phyloP scores from a whole-genome alignment of 352 stramenopile species.

The Pythium sp. region DNA sequence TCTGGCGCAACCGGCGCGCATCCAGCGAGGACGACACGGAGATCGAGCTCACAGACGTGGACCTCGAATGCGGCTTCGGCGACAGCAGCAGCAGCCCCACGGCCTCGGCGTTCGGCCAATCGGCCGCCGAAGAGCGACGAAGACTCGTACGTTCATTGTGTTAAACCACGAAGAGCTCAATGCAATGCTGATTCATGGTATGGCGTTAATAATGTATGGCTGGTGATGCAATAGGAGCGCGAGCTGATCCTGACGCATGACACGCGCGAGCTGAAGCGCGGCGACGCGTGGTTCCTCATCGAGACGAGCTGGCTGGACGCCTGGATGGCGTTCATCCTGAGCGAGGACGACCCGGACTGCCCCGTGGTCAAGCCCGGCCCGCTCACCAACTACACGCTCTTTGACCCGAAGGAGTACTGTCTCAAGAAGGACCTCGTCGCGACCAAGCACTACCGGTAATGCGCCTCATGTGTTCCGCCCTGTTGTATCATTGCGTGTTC shows the following conservation, averaged over 20 bases:
- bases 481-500: not conserved
- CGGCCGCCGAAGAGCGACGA: slow-evolving; percentile 25
- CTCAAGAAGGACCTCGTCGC: slow-evolving; percentile 52
- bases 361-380: slow-evolving; percentile 48
- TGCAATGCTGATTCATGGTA: not conserved
- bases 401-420: slow-evolving; percentile 66
- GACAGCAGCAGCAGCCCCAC: slow-evolving; percentile 8
- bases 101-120: slow-evolving; percentile 19
- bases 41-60: slow-evolving; percentile 22
- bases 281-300: slow-evolving; percentile 78
- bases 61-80: slow-evolving; percentile 18
- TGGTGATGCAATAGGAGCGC: slow-evolving; percentile 35
- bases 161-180: not conserved
- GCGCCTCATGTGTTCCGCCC: not conserved
- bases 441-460: slow-evolving; percentile 72
- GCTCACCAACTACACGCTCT: slow-evolving; percentile 71
- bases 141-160: slow-evolving; percentile 19
- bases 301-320: slow-evolving; percentile 76
- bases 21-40: slow-evolving; percentile 24
- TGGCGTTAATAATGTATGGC: not conserved
- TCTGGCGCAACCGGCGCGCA: slow-evolving; percentile 21
- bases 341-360: slow-evolving; percentile 54
- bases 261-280: slow-evolving; percentile 53
- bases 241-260: slow-evolving; percentile 71
- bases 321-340: slow-evolving; percentile 79